Base-by-base conservation (phyloP, 129 eudicot species). In the Arctium minus region DNA sequence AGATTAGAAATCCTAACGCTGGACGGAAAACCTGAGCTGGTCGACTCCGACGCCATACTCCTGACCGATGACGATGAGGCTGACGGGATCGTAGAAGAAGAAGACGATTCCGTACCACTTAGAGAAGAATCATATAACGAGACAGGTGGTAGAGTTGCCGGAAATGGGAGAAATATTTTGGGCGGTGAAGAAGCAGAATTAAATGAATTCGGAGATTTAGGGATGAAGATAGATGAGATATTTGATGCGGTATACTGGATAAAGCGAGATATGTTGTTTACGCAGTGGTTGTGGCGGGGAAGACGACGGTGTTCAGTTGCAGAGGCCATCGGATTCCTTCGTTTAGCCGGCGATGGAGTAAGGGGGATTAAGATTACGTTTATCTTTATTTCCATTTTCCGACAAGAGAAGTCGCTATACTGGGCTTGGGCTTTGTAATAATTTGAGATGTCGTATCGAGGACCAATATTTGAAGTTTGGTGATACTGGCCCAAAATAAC, bases 21-120 rank as follows among this genome's bases (percentile, higher is more conserved):
- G 39, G 97, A 87, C 6, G 97, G 97, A 73, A 88, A 89, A 79
- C 94, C 87, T 42, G 97, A 77, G 48, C 88, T 81, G 32, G 83
- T 79, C 37, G 93, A 44, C 53, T 82, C 88, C 72, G 96, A 75
- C 22, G 80, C 60, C 83, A 53, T 46, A 62, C 56, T 79, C 69
- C 88, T 84, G 74, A 65, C 68, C 22, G 87, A 30, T 32, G 89
- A 81, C 5, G 87, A 83, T 11, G 89, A 73, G 6, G 89, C 36
- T 13, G 84, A 44, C 12, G 81, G 85, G 42, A 39, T 37, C 15
- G 86, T 32, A 31, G 89, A 78, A 2, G 86, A 72, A 22, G 89
- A 74, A 10, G 65, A 3, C 50, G 88, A 74, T 77, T 53, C 78
- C 72, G 12, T 12, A 37, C 86, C 81, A 27, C 22, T 37, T 73